Evolutionary conservation across 2,329 filamentous ascomycete species (phyloP), one percentile per base, ranked within the genome.

Genomic region (Epichloe hybrida): DNA sequence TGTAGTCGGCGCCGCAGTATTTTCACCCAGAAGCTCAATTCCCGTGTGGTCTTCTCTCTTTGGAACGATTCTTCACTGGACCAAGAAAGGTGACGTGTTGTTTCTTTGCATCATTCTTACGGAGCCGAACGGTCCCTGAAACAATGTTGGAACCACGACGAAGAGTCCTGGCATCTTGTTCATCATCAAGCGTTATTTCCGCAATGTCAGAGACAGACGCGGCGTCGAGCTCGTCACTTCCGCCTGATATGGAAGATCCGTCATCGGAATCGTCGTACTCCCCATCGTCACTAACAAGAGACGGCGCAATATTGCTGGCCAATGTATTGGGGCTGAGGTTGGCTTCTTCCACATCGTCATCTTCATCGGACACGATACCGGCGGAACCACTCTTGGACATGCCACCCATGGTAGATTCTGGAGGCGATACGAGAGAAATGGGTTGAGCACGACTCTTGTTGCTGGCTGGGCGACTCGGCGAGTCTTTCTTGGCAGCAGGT

Each of bases 211-310:
- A 77, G 23, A 78, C 71, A 3, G 75, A 73, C 53, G 79, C 78
- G n/a, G 78, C 72, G 27, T 81, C 81, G 38, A 77, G 63, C 51
- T 69, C 72, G 46, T 80, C 77, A 51, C 74, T 77, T 50, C 70
- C 69, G 27, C 80, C 80, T 4, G 80, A 83, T 42, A 74, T 70
- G 3, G 75, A 75, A 4, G 79, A 84, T 44, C 73, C 76, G 53
- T 80, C 79, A 51, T 84, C 80, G 1, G 83, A 86, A 50, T 84
- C 82, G 57, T 86, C 84, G 59, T 85, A 87, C 62, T 88, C 85
- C 58, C 84, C 83, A 61, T 88, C 84, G 65, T 90, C 86, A 66
- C 84, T 88, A 61, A 89, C 84, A 46, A 90, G 74, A 58, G 84
- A 88, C 21, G 86, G 86, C 8, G 86, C 84, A 57, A 86, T 86